These are phyloP conservation scores for Tetrahymena borealis DNA, from an alignment of 73 alveolate species.

Conservation along the genomic window DNA sequence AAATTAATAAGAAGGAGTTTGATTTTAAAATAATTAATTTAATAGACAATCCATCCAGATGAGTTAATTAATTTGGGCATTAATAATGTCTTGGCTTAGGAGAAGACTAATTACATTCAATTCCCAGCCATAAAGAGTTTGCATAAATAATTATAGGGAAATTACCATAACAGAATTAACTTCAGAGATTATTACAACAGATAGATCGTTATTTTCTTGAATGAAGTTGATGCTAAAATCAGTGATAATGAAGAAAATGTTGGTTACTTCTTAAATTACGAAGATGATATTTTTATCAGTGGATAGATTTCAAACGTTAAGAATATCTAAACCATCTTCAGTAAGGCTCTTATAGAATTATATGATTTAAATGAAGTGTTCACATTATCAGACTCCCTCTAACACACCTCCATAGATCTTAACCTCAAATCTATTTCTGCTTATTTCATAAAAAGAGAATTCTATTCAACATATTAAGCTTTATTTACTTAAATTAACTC, in stretches of 20 bases:
- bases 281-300: background rate
- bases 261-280: background rate
- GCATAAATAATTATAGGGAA: background rate
- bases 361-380: background rate
- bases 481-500: background rate
- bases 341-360: background rate
- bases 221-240: background rate
- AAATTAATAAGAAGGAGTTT: background rate
- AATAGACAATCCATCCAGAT: background rate
- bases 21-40: background rate
- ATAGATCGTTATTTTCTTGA: background rate
- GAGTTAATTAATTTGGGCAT: background rate
- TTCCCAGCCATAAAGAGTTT: background rate
- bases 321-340: background rate
- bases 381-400: background rate
- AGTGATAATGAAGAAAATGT: background rate
- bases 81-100: background rate
- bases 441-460: background rate
- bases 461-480: background rate
- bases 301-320: background rate
- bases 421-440: background rate
- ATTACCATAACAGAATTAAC: background rate
- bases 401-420: background rate
- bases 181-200: background rate
- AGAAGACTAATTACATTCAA: background rate